Evolutionary conservation across 768 basidiomycete species (phyloP), one percentile per base, ranked within the genome.

Genomic region (Phanerochaete carnosa): DNA sequence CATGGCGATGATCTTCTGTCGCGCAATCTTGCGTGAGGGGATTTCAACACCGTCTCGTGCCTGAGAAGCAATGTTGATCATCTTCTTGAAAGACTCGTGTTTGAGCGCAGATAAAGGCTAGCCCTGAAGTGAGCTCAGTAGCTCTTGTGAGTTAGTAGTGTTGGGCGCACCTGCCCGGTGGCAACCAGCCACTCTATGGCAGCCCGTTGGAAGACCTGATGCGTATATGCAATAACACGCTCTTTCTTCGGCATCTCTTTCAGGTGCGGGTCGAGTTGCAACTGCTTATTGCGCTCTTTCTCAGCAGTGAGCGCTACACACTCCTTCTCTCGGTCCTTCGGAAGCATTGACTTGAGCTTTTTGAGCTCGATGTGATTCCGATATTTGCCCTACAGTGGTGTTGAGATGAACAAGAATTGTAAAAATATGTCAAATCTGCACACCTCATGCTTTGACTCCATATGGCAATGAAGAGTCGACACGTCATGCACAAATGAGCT

Each of bases 61-160:
- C 4, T 66, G 58, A 7, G 77, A 60, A 26, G 78, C 78, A 55
- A 76, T 63, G 22, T 73, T 59, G 25, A 76, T 74, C 77, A 79
- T 77, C 0, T 67, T 64, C 28, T 68, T 59, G 61, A 74, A 77
- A 8, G 60, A 45, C 0, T 69, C 71, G 51, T 78, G 70, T 8
- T 76, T 65, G 8, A 80, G 63, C 0, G 76, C 72, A 30, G 64
- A 43, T 26, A 76, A 59, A 0, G 76, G 76, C 64, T 70, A 57
- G 25, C 28, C 26, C 25, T 35, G 50, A 55, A 23, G 52, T 62
- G 1, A 37, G 32, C 23, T 59, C 16, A n/a, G 37, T 16, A 61
- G 58, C 22, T 28, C 32, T 1, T n/a, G 23, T 7, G n/a, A n/a
- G n/a, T n/a, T n/a, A n/a, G 30, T 54, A 2, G n/a, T 16, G 39